These are phyloP conservation scores for Mycena olivaceomarginata DNA, from an alignment of 768 basidiomycete genomes.

Conservation along the genomic window DNA sequence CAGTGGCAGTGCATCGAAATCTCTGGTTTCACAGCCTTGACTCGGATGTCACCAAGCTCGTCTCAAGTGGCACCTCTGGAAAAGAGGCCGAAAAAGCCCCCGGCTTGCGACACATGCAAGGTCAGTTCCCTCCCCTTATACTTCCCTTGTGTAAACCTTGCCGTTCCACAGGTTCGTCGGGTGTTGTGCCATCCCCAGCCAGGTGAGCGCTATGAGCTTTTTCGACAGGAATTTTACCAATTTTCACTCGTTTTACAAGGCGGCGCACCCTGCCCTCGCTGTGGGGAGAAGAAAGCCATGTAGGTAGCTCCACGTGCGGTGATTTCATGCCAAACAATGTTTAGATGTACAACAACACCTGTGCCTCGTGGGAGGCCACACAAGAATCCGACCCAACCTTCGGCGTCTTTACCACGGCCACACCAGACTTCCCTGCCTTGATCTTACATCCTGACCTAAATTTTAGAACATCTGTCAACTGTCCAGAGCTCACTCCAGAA, in stretches of 20 bases:
- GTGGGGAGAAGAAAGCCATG: constrained; percentile 3
- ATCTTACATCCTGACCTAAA: neutral
- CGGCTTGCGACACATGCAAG: constrained; percentile 18
- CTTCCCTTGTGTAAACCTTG: neutral
- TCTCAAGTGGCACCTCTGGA: neutral
- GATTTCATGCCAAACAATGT: neutral
- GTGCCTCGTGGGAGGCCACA: constrained; percentile 1
- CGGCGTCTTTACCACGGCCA: neutral
- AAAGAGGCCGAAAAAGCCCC: constrained; percentile 3
- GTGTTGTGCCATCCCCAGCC: constrained; percentile 27
- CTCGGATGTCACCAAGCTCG: neutral
- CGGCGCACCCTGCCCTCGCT: constrained; percentile 6
- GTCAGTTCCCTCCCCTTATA: neutral
- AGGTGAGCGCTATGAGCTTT: neutral
- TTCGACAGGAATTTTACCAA: neutral
- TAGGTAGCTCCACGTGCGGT: neutral
- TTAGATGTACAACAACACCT: constrained; percentile 4
- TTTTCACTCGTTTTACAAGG: neutral
- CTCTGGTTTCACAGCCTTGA: neutral
- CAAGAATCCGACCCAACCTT: neutral
- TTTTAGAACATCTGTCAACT: neutral
- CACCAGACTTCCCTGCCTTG: neutral
- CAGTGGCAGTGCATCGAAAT: neutral
- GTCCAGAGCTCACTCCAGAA: constrained; percentile 26
- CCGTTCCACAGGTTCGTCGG: neutral